Conservation (phyloP, 2,329 filamentous ascomycete species). For the Canariomyces notabilis region DNA sequence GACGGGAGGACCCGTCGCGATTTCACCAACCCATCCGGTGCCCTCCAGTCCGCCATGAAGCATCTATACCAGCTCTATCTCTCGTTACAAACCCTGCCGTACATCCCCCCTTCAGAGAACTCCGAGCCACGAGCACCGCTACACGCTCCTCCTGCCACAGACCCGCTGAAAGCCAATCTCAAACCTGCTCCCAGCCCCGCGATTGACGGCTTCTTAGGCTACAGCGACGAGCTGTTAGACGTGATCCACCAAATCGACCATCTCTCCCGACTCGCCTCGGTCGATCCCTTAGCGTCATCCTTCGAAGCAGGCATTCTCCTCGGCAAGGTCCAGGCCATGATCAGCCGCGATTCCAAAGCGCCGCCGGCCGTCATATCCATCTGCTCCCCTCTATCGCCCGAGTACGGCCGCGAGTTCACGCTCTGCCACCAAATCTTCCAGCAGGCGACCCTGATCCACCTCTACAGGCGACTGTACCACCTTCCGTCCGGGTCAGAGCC, state of each 20-base stretch:
- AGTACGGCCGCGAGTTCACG: slow-evolving; percentile 17
- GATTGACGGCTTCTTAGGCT: slow-evolving; percentile 24
- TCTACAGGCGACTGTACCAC: slow-evolving; percentile 20
- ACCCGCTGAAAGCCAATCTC: not conserved
- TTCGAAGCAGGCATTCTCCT: slow-evolving; percentile 22
- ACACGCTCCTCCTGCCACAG: too few relatives aligned
- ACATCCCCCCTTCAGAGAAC: slow-evolving; percentile 13
- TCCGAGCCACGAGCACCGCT: not conserved
- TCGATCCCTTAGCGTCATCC: not conserved
- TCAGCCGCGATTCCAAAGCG: slow-evolving; percentile 15
- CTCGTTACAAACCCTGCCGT: slow-evolving; percentile 21
- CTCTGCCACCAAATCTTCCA: slow-evolving; percentile 24
- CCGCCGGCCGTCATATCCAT: slow-evolving; percentile 17
- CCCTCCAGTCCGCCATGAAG: slow-evolving; percentile 18
- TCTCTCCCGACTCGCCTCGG: not conserved
- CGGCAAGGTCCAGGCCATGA: slow-evolving; percentile 20
- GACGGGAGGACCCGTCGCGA: slow-evolving; percentile 11
- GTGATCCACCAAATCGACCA: slow-evolving; percentile 21
- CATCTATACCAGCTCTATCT: slow-evolving; percentile 23
- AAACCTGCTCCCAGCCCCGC: slow-evolving; percentile 3
- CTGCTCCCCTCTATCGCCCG: slow-evolving; percentile 9
- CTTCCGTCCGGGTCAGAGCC: slow-evolving; percentile 13
- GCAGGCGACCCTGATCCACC: slow-evolving; percentile 20
- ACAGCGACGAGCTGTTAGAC: slow-evolving; percentile 22
- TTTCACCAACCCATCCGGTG: slow-evolving; percentile 5